phyloP scores from a whole-genome alignment of 345 rosid species.

The Gossypium ekmanianum region DNA sequence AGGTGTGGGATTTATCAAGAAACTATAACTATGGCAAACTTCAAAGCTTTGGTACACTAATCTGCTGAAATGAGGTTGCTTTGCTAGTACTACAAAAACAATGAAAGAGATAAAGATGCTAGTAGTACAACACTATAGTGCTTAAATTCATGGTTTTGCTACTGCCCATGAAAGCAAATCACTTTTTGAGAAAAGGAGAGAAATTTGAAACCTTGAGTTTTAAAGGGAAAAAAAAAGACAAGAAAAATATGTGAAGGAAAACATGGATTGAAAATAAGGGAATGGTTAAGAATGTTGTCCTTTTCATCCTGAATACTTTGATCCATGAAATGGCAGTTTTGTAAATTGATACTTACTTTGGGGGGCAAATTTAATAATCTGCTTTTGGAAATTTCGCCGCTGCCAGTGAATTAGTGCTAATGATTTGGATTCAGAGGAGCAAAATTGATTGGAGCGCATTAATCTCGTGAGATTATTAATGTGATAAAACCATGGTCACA shows the following conservation, averaged over 20 bases:
- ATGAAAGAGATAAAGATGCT: constrained; percentile 22
- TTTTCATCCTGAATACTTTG: background rate
- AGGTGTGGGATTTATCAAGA: constrained; percentile 12
- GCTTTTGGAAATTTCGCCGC: background rate
- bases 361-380: background rate
- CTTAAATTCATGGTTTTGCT: constrained; percentile 46
- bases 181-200: constrained; percentile 59
- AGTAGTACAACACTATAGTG: constrained; percentile 17
- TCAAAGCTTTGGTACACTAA: constrained; percentile 5
- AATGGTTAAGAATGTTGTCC: too few relatives aligned
- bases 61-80: constrained; percentile 13
- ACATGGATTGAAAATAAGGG: background rate
- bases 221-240: background rate
- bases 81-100: constrained; percentile 9
- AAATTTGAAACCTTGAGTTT: constrained; percentile 28
- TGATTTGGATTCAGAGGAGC: background rate
- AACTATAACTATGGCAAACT: background rate
- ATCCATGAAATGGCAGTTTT: background rate
- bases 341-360: background rate
- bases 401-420: background rate
- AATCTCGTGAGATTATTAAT: constrained; percentile 7
- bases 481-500: too few relatives aligned
- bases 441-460: background rate
- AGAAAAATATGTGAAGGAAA: background rate
- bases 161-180: constrained; percentile 50